Evolutionary conservation across 2,329 filamentous ascomycete genomes (phyloP).

Genomic region (Cladophialophora carrionii): DNA sequence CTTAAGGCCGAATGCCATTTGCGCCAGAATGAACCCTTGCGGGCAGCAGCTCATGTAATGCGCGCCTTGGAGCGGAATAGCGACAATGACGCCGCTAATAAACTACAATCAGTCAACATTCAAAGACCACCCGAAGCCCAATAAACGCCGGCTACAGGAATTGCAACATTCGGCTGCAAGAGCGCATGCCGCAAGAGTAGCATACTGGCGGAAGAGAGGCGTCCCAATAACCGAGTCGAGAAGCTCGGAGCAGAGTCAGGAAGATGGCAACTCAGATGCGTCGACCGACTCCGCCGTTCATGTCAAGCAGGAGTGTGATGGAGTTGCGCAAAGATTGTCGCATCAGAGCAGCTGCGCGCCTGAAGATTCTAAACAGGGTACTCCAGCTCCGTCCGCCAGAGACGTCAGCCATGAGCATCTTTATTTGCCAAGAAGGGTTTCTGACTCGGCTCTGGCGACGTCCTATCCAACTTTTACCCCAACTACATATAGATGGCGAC

Average conservation of each 20-base stretch:
- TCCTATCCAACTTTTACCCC: neutral
- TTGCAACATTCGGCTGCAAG: constrained; percentile 32
- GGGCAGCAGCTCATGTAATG: neutral
- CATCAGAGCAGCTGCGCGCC: neutral
- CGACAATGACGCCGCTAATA: constrained; percentile 27
- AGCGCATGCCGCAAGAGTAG: constrained; percentile 30
- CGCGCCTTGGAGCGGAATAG: neutral
- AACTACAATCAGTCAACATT: constrained; percentile 32
- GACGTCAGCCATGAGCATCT: neutral
- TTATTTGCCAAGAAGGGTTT: neutral
- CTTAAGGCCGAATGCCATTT: neutral
- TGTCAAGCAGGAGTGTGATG: constrained; percentile 4
- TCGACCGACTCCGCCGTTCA: neutral
- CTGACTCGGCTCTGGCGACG: neutral
- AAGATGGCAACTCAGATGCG: constrained; percentile 4
- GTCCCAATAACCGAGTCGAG: neutral
- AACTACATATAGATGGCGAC: neutral
- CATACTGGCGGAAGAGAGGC: constrained; percentile 29
- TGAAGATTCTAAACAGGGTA: neutral
- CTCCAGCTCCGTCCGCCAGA: neutral
- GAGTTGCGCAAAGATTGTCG: neutral
- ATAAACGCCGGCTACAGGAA: constrained; percentile 32
- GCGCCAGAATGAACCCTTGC: neutral
- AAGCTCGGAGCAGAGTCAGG: neutral
- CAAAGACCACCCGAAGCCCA: constrained; percentile 22